A percentile compares a stretch with the other conserved stretches of the same genome.
These are phyloP conservation scores for Porogramme epimiltina DNA, from an alignment of 1,284 basidiomycete genomes.

Conservation along the genomic window DNA sequence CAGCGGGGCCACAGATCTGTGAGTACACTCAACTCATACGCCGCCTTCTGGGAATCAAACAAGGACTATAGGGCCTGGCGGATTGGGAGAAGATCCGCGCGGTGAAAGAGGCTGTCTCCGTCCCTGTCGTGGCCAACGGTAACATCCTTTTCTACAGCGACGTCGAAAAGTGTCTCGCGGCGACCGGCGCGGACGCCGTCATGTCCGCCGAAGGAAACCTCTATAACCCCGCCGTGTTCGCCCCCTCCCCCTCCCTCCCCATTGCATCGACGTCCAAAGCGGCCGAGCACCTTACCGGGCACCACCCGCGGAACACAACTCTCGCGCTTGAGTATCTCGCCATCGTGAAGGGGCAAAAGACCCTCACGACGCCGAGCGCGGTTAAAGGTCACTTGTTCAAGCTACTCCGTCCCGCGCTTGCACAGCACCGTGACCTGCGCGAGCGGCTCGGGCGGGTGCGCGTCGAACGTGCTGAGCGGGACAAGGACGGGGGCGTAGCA, in stretches of 20 bases:
- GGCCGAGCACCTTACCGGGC: constrained; percentile 37
- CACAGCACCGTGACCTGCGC: constrained; percentile 71
- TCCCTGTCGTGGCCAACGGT: constrained; percentile 98
- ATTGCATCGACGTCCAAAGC: constrained; percentile 30
- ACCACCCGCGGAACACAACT: constrained; percentile 62
- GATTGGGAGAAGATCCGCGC: constrained; percentile 38
- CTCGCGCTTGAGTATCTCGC: constrained; percentile 88
- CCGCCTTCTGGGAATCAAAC: constrained; percentile 3
- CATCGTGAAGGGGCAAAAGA: constrained; percentile 76
- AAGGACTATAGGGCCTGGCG: constrained; percentile 45
- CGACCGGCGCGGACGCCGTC: constrained; percentile 88
- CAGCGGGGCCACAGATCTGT: constrained; percentile 86
- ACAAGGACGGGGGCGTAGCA: constrained; percentile 42
- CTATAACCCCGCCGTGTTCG: constrained; percentile 86
- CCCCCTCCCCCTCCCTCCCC: constrained; percentile 6
- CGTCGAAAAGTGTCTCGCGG: constrained; percentile 73
- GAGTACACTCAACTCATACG: constrained; percentile 19
- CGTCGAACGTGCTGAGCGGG: constrained; percentile 34
- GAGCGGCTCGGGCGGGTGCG: constrained; percentile 64
- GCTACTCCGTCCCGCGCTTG: constrained; percentile 80
- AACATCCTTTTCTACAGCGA: constrained; percentile 89
- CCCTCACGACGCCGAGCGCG: constrained; percentile 73
- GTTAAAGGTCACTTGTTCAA: constrained; percentile 96
- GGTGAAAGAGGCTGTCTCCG: constrained; percentile 68
- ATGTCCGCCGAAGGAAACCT: constrained; percentile 97